These are phyloP conservation scores for Agastache rugosa DNA, from an alignment of 257 asterid species.

Conservation along the genomic window DNA sequence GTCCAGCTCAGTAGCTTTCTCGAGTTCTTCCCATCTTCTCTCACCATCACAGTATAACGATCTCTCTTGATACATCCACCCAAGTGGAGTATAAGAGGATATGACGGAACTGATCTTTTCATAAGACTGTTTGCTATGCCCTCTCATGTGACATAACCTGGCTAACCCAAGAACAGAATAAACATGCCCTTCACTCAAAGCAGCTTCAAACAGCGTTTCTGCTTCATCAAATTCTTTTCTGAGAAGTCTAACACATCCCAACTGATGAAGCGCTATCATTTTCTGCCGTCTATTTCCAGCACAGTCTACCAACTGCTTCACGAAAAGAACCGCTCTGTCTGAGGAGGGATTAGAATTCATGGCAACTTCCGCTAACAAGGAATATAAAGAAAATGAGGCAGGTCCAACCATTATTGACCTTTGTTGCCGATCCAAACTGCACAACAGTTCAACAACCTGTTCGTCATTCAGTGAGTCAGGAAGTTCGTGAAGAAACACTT, in stretches of 20 bases:
- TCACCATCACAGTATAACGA: slow-evolving; percentile 81
- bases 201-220: slow-evolving; percentile 68
- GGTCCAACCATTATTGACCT: slow-evolving; percentile 77
- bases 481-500: slow-evolving; percentile 78
- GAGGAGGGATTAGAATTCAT: slow-evolving; percentile 79
- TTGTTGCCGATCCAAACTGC: slow-evolving; percentile 64
- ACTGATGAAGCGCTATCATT: slow-evolving; percentile 78
- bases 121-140: slow-evolving; percentile 53
- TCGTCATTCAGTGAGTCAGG: slow-evolving; percentile 70
- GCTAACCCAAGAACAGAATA: slow-evolving; percentile 87
- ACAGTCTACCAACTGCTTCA: slow-evolving; percentile 69
- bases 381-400: slow-evolving; percentile 81
- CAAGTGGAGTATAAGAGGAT: slow-evolving; percentile 70
- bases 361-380: slow-evolving; percentile 82
- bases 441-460: slow-evolving; percentile 72
- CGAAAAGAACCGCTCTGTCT: slow-evolving; percentile 59
- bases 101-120: slow-evolving; percentile 73
- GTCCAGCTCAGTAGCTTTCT: slow-evolving; percentile 82
- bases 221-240: slow-evolving; percentile 85
- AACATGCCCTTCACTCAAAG: slow-evolving; percentile 74
- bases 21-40: slow-evolving; percentile 64
- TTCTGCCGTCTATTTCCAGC: slow-evolving; percentile 70
- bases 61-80: slow-evolving; percentile 99
- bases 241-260: slow-evolving; percentile 69
- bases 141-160: slow-evolving; percentile 62